Evolutionary conservation across 352 stramenopile species (phyloP).

Genomic region (Pythium pyrilobum): DNA sequence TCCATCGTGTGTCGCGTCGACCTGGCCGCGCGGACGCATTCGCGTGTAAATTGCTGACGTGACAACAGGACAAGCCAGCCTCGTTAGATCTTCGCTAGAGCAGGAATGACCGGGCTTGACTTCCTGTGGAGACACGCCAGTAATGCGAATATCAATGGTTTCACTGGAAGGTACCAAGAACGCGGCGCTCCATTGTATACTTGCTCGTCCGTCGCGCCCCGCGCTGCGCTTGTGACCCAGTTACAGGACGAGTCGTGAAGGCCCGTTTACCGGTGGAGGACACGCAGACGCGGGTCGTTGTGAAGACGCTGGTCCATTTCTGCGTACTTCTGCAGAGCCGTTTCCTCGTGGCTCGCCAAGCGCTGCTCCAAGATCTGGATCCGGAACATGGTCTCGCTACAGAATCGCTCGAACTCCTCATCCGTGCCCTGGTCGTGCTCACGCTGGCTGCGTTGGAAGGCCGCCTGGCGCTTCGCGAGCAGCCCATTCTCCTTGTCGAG

Average conservation of each 20-base stretch:
- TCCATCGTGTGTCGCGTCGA: neutral
- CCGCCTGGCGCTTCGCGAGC: slow-evolving; percentile 89
- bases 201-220: too few relatives aligned
- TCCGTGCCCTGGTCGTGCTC: slow-evolving; percentile 90
- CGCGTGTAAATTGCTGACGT: slow-evolving; percentile 8
- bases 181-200: neutral
- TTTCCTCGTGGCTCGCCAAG: slow-evolving; percentile 90
- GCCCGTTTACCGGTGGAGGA: slow-evolving; percentile 54
- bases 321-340: slow-evolving; percentile 90
- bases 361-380: slow-evolving; percentile 95
- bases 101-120: neutral
- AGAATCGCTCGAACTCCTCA: slow-evolving; percentile 93
- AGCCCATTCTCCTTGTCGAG: slow-evolving; percentile 92
- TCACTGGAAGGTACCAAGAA: slow-evolving; percentile 38
- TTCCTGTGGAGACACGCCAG: slow-evolving; percentile 6
- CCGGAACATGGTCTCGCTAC: slow-evolving; percentile 93
- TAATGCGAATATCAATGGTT: slow-evolving; percentile 81
- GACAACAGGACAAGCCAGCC: too few relatives aligned
- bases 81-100: too few relatives aligned
- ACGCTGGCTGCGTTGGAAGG: slow-evolving; percentile 89
- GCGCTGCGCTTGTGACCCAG: too few relatives aligned
- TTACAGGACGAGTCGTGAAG: neutral
- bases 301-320: slow-evolving; percentile 92
- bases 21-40: neutral
- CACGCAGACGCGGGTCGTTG: slow-evolving; percentile 72